These are phyloP conservation scores for Hypsizygus ulmarius DNA, from an alignment of 1,284 basidiomycete species.

Conservation along the genomic window DNA sequence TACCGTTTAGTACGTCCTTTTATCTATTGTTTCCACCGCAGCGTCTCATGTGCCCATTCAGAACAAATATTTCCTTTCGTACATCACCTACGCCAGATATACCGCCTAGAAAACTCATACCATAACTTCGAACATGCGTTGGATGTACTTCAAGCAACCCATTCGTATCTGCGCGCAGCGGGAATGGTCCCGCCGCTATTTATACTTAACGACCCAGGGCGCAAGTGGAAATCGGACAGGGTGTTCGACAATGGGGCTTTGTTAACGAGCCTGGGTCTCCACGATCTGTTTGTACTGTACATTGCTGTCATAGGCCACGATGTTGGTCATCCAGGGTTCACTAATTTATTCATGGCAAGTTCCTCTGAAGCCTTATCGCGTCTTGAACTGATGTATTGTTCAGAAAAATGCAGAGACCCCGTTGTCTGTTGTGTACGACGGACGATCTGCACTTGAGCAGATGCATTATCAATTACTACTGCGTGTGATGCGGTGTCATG, in stretches of 20 bases:
- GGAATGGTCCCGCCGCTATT: conserved; percentile 77
- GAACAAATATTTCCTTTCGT: conserved; percentile 75
- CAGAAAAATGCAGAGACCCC: conserved; percentile 92
- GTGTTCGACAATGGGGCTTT: conserved; percentile 41
- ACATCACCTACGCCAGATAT: conserved; percentile 80
- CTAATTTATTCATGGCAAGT: conserved; percentile 88
- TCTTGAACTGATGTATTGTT: conserved; percentile 8
- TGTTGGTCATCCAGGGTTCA: conserved; percentile 91
- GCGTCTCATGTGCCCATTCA: conserved; percentile 27
- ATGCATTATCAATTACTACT: conserved; percentile 88
- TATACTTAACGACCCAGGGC: conserved; percentile 44
- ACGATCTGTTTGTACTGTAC: conserved; percentile 81
- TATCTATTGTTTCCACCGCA: conserved; percentile 8
- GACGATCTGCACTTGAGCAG: conserved; percentile 87
- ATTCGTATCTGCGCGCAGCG: conserved; percentile 76
- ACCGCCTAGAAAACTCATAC: conserved; percentile 87
- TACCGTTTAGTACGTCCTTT: conserved; percentile 62
- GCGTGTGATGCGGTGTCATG: conserved; percentile 79
- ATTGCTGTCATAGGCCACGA: conserved; percentile 94
- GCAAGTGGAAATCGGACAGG: conserved; percentile 50
- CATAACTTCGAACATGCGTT: conserved; percentile 96
- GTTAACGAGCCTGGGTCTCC: conserved; percentile 52
- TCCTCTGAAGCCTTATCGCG: conserved; percentile 1
- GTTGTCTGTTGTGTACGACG: conserved; percentile 82
- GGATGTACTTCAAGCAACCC: conserved; percentile 91